Evolutionary conservation across 202 grass and related monocot species (phyloP), one percentile per base, ranked within the genome.

Genomic region (Panicum hallii): DNA sequence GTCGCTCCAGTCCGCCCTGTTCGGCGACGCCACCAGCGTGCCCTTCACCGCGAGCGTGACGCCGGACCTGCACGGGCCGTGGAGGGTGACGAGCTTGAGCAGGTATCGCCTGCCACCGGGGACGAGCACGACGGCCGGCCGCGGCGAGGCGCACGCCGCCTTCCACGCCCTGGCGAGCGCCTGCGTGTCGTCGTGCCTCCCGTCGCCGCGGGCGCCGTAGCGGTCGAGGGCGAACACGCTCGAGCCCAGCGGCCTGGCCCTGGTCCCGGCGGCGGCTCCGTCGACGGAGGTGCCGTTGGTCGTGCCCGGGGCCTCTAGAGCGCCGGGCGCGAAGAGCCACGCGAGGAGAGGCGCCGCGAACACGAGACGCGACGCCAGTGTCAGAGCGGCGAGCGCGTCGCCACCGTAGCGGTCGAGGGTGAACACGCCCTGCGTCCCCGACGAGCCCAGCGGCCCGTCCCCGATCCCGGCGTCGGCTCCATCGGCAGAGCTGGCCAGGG

Each of bases 201-300:
- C 92, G 67, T 97, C 85, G 10, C 91, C 92, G 72, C 56, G 85
- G n/a, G 80, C 94, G 32, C 94, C 92, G 66, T 85, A 92, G 56
- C 47, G 65, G 43, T 94, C 76, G 26, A 74, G 45, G 82, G 46
- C 79, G 85, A 92, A 93, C 22, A 86, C 72, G 72, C 48, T 55
- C 13, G 30, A 28, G 57, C 57, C 28, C 61, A 30, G 61, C 36
- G 64, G 5, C 16, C 16, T 42, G 9, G 2, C 34, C 16, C 16
- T 41, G 63, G 7, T 4, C 23, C 23, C 26, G 52, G 3, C 26
- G 54, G 3, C 15, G 17, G 11, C 84, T 52, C 49, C 49, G 49
- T 1, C 20, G 20, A 12, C 1, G 14, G 34, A 43, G 46, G n/a
- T 32, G 34, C 11, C 67, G 23, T 14, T 74, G 47, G 6, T 63